Evolutionary conservation across 768 basidiomycete species (phyloP), one percentile per base, ranked within the genome.

Genomic region (Boletus tylopilopsis): DNA sequence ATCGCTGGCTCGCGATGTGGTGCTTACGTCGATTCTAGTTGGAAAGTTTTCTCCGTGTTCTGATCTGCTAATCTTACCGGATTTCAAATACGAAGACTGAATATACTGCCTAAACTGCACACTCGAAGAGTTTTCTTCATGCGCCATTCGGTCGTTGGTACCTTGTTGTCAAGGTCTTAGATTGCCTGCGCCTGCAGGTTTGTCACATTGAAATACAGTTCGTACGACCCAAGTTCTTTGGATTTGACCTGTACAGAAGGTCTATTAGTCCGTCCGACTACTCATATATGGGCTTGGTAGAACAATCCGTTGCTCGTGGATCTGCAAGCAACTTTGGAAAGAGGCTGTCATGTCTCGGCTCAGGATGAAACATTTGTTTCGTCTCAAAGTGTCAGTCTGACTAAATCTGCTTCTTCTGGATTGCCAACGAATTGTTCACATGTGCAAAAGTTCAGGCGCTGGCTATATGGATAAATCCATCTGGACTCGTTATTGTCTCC

Each of bases 281-380:
- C 40, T 5, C 39, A 21, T 29, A 34, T n/a, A n/a, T n/a, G 36
- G 36, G 29, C 44, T 33, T 22, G 33, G 24, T 16, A 25, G 23
- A 35, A n/a, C 25, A 5, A 36, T 8, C 5, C 16, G n/a, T 21
- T 18, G 11, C 10, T 38, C 19, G 29, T 23, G 38, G 24, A 42
- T 50, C 13, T 22, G 22, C 34, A 24, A 13, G 32, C 22, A 4
- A 33, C 18, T 16, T 33, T 37, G 33, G 35, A 45, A 32, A 40
- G 35, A 10, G 16, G 15, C n/a, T n/a, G n/a, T n/a, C n/a, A n/a
- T n/a, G n/a, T 39, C 41, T 9, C 13, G 25, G n/a, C 30, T 24
- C 19, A 38, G 23, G 45, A 43, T 57, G 60, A 60, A 63, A 60
- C 49, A n/a, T 46, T 23, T 25, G 41, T 60, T 62, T 62, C 48